These are phyloP conservation scores for Eucalyptus polybractea DNA, from an alignment of 345 rosid genomes.

Conservation along the genomic window DNA sequence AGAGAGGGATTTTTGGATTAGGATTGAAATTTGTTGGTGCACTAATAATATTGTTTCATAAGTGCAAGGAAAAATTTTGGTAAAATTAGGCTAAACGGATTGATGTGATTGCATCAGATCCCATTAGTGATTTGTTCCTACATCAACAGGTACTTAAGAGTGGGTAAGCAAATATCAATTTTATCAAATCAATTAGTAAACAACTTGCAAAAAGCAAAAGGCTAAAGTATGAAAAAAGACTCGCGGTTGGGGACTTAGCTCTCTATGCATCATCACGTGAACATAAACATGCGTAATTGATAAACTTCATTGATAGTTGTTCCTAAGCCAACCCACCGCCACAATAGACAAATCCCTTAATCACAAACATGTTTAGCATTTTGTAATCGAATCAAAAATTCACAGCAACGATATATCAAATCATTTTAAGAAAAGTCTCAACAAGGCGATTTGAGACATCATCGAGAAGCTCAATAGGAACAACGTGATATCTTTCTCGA, in stretches of 20 bases:
- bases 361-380: accelerated
- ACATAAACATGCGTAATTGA: background rate
- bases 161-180: background rate
- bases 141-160: background rate
- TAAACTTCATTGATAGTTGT: background rate
- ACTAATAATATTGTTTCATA: background rate
- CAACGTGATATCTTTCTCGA: background rate
- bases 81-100: background rate
- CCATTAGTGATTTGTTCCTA: background rate
- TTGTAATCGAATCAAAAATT: accelerated
- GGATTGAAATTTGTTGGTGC: background rate
- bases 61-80: background rate
- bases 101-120: background rate
- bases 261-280: background rate
- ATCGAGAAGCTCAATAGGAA: too few species aligned
- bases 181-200: background rate
- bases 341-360: background rate
- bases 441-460: accelerated
- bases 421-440: background rate
- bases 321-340: background rate
- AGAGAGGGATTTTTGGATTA: background rate
- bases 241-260: background rate
- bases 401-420: background rate
- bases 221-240: background rate
- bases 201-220: background rate